Evolutionary conservation across 2,329 filamentous ascomycete species (phyloP).

Genomic region (Arthrobotrys sinensis): DNA sequence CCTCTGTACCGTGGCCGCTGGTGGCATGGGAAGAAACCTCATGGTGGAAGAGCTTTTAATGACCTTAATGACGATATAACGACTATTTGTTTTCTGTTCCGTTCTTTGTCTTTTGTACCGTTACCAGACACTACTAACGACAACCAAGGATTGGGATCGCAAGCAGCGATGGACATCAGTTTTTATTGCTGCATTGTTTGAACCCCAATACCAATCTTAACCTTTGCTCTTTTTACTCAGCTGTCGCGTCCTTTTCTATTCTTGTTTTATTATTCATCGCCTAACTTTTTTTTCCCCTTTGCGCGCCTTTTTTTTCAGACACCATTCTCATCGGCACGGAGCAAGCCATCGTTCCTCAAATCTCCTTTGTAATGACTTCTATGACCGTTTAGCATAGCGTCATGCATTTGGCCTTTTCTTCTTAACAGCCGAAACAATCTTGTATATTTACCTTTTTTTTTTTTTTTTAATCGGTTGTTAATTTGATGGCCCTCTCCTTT

Average conservation of each 20-base stretch:
- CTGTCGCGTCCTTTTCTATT: slow-evolving; percentile 7
- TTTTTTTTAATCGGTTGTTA: neutral
- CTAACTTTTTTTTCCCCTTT: neutral
- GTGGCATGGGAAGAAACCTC: neutral
- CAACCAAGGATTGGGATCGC: slow-evolving; percentile 24
- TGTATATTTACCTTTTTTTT: neutral
- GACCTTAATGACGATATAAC: slow-evolving; percentile 27
- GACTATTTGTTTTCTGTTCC: slow-evolving; percentile 5
- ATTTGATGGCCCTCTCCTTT: neutral
- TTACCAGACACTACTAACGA: slow-evolving; percentile 9
- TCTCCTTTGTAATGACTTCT: slow-evolving; percentile 32
- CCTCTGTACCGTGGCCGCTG: slow-evolving; percentile 9
- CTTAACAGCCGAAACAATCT: neutral
- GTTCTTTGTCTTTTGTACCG: neutral
- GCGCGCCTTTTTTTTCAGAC: slow-evolving; percentile 1
- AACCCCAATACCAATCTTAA: slow-evolving; percentile 18
- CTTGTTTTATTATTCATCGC: neutral
- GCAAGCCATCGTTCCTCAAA: neutral
- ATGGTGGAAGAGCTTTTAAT: neutral
- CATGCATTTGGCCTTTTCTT: slow-evolving; percentile 10
- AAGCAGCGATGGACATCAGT: slow-evolving; percentile 10
- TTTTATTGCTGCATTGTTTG: slow-evolving; percentile 21
- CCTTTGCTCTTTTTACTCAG: neutral
- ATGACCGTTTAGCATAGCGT: slow-evolving; percentile 34
- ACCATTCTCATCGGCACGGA: slow-evolving; percentile 6